Conservation (phyloP, 164 flowering plant genomes). For the Vitis rupestris region DNA sequence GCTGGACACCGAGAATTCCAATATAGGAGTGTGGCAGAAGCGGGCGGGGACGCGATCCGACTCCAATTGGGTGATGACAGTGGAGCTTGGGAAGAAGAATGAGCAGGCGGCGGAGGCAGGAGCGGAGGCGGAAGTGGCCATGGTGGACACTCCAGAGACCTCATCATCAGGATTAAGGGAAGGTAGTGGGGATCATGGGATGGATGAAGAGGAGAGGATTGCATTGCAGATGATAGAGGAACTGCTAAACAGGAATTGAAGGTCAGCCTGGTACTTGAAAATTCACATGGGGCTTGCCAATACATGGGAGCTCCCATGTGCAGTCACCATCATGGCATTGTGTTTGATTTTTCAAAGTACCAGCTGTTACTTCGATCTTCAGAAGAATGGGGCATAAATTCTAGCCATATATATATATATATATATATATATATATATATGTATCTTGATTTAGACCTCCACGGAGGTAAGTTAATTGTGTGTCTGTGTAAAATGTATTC, state of each 20-base stretch:
- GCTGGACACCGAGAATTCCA: conserved; percentile 39
- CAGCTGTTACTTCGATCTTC: background rate
- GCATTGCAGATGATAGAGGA: conserved; percentile 77
- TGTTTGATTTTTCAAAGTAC: too few relatives aligned
- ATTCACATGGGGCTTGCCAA: background rate
- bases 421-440: too few relatives aligned
- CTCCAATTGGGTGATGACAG: conserved; percentile 45
- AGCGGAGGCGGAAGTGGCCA: background rate
- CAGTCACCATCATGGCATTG: background rate
- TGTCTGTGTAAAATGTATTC: too few relatives aligned
- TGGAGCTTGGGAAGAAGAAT: conserved; percentile 24
- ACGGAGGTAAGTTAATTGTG: too few relatives aligned
- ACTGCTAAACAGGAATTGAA: conserved; percentile 43
- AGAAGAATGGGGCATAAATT: background rate
- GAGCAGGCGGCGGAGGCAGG: background rate
- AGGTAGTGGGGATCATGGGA: conserved; percentile 8
- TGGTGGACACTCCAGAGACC: background rate
- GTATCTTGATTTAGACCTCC: too few relatives aligned
- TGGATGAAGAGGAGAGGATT: conserved; percentile 56
- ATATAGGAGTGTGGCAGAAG: conserved; percentile 55
- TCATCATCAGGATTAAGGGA: background rate
- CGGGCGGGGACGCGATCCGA: conserved; percentile 30
- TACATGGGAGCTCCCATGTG: background rate
- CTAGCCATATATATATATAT: too few relatives aligned
- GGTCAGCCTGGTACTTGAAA: background rate